Conservation (phyloP, 2,329 filamentous ascomycete species). For the Lecanosticta acicola region DNA sequence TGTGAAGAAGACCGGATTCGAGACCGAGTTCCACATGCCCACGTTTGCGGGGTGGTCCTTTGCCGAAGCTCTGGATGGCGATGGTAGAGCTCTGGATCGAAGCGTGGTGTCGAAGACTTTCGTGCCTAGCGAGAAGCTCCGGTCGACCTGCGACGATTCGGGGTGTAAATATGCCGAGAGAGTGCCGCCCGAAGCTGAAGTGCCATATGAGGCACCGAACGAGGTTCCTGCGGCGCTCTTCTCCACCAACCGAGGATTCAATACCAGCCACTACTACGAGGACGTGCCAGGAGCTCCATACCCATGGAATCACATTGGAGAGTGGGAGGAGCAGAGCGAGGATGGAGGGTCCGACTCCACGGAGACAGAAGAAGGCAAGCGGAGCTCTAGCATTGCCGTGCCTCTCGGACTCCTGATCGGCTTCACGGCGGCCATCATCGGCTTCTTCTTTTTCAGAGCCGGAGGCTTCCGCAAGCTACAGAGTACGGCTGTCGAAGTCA, state of each 20-base stretch:
- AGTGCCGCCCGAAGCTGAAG: conserved; percentile 18
- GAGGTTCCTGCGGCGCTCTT: conserved; percentile 22
- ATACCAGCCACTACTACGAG: conserved; percentile 32
- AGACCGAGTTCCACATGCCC: conserved; percentile 33
- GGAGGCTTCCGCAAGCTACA: conserved; percentile 8
- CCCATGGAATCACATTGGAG: neutral
- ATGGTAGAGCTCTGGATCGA: conserved; percentile 28
- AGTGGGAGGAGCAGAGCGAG: neutral
- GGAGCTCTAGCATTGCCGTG: conserved; percentile 3
- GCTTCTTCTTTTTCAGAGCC: conserved; percentile 9
- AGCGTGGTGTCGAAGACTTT: conserved; percentile 35
- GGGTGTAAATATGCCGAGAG: conserved; percentile 27
- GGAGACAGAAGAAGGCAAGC: neutral
- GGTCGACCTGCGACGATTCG: conserved; percentile 30
- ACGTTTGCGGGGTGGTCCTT: conserved; percentile 27
- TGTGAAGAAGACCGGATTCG: conserved; percentile 40
- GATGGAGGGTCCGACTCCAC: neutral
- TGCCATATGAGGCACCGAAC: conserved; percentile 22
- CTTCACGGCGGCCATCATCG: conserved; percentile 7
- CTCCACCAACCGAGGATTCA: conserved; percentile 30
- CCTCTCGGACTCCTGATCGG: conserved; percentile 10
- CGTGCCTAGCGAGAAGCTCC: conserved; percentile 29
- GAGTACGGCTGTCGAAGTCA: conserved; percentile 4
- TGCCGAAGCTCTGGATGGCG: conserved; percentile 31
- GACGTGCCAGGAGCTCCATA: conserved; percentile 2